Evolutionary conservation across 2,329 filamentous ascomycete genomes (phyloP).

Genomic region (Ambrosiella beaveri): DNA sequence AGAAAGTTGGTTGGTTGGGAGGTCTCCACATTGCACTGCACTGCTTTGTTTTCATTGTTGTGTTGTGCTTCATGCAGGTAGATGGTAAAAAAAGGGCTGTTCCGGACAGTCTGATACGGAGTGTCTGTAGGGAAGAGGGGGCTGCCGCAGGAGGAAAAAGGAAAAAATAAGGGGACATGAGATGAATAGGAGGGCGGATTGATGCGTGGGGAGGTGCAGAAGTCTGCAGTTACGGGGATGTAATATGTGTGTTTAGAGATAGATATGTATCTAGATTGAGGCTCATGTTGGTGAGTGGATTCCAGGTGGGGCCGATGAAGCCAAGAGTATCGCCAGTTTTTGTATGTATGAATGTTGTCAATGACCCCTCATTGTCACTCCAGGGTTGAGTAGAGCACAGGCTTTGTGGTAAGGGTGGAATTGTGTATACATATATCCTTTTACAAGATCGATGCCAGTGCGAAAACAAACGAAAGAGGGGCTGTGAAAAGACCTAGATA

Average conservation of each 20-base stretch:
- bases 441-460: not conserved
- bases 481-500: not conserved
- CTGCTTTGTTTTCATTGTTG: not conserved
- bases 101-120: not conserved
- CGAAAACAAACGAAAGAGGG: no score
- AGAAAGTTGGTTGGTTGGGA: not conserved
- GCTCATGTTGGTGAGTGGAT: no score
- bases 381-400: not conserved
- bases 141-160: not conserved
- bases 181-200: not conserved
- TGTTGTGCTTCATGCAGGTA: not conserved
- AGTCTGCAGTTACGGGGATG: not conserved
- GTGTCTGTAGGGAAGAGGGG: not conserved
- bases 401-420: not conserved
- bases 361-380: not conserved
- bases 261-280: no score
- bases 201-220: not conserved
- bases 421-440: no score
- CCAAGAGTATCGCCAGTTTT: not conserved
- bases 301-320: no score
- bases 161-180: not conserved
- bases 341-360: not conserved
- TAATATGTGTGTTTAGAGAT: no score
- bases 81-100: no score
- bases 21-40: slow-evolving; percentile 1